Conservation (phyloP, 2,329 filamentous ascomycete species). For the Nannizzia gypsea region DNA sequence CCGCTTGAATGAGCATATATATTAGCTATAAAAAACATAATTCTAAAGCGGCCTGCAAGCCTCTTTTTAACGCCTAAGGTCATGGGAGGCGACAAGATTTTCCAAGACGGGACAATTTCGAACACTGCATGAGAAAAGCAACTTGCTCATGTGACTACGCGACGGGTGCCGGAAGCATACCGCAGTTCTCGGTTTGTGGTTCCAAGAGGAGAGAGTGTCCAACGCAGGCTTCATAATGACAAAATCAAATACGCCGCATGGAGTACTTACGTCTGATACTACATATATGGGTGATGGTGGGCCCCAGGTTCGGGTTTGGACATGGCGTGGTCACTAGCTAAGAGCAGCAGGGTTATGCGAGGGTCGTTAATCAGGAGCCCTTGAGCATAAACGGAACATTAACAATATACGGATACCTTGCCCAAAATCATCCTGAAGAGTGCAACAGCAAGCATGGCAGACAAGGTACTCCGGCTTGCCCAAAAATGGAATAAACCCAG, state of each 20-base stretch:
- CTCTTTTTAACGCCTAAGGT: neutral
- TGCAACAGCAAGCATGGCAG: neutral
- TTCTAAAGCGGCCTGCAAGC: neutral
- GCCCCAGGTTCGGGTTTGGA: neutral
- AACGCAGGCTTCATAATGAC: neutral
- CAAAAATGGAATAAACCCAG: slow-evolving; percentile 3
- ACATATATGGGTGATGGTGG: neutral
- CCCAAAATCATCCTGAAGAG: neutral
- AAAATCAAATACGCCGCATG: neutral
- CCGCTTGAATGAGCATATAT: neutral
- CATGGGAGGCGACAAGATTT: neutral
- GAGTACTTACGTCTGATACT: no score
- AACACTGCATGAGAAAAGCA: neutral
- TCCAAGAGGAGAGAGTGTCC: no score
- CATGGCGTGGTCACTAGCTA: neutral
- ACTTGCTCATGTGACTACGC: neutral
- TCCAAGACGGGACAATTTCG: neutral
- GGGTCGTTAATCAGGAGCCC: neutral
- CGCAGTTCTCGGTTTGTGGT: no score
- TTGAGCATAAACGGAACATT: neutral
- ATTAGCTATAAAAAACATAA: neutral
- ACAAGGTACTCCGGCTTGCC: slow-evolving; percentile 3
- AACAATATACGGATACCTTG: neutral
- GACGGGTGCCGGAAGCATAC: neutral
- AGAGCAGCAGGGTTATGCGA: neutral